These are phyloP conservation scores for Cryphonectria nitschkei DNA, from an alignment of 2,329 filamentous ascomycete species.

Conservation along the genomic window DNA sequence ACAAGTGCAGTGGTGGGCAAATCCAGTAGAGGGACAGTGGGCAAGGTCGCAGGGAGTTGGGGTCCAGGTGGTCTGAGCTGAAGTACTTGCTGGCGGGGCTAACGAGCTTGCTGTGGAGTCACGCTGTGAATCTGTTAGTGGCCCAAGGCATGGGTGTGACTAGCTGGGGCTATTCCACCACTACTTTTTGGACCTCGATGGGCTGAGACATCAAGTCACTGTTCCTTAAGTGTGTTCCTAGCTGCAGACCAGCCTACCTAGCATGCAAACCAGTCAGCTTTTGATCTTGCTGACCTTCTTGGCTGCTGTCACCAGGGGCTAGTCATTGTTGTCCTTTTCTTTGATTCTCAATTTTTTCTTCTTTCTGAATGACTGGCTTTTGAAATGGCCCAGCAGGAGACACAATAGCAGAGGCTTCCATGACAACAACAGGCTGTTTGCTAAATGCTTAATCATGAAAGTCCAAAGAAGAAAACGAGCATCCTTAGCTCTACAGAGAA, in stretches of 20 bases:
- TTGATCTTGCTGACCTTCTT: neutral
- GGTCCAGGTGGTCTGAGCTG: constrained; percentile 23
- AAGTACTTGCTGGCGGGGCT: neutral
- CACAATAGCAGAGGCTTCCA: neutral
- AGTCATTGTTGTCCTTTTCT: neutral
- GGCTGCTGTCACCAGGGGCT: neutral
- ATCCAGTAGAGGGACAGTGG: constrained; percentile 21
- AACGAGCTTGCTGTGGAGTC: neutral
- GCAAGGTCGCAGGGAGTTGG: constrained; percentile 12
- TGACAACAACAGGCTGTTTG: neutral
- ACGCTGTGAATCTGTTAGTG: neutral
- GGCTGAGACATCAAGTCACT: neutral
- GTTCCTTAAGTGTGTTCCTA: neutral
- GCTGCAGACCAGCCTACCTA: neutral
- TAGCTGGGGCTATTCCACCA: neutral
- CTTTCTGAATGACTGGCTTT: neutral
- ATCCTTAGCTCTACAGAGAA: neutral
- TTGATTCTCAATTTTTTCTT: neutral
- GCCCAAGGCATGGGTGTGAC: neutral
- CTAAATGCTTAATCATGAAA: neutral
- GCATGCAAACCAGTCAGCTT: neutral
- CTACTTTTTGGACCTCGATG: neutral
- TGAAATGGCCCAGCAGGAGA: neutral
- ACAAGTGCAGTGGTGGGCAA: constrained; percentile 27
- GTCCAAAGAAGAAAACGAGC: neutral